Base-by-base conservation (phyloP, 2,329 filamentous ascomycete genomes). In the Aspergillus fructus region DNA sequence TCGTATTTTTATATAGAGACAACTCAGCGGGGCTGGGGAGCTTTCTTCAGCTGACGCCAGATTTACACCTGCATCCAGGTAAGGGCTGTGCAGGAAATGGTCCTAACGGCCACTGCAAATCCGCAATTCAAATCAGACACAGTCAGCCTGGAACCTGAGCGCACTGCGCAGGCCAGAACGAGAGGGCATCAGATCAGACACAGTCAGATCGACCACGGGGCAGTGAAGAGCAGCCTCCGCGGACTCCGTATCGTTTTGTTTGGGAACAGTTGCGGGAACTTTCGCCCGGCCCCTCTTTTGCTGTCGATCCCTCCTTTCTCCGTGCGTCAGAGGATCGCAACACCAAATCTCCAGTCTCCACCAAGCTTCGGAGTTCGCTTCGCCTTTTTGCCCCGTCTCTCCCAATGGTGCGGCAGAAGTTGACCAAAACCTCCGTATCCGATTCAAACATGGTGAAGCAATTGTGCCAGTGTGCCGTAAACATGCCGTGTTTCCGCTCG, bases 291-390 rank as follows among this genome's bases (percentile, higher is more conserved):
- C 41, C 50, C 50, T 53, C 50, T 43, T 39, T 39, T n/a, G 15
- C 11, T 19, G 50, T 53, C 50, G 50, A 53, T 53, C 50, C 13
- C 40, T 53, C 19, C 33, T 48, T 37, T 17, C 40, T 42, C 40
- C 40, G 40, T 42, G 40, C n/a, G 40, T 19, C n/a, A 34, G 27
- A 30, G 30, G 37, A 41, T 41, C 7, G 34, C 37, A 42, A 3
- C 34, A 8, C 27, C 27, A 30, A 30, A 30, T 30, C 27, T 30
- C 37, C 39, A 13, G 21, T 37, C 50, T 46, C 50, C 50, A 53
- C 50, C 50, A 27, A 39, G 27, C 30, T 43, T 45, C n/a, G n/a
- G 40, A 5, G 23, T 42, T 5, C 1, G 34, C 11, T 12, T 7
- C 34, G 9, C 34, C 12, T 37, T n/a, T 37, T 37, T 33, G 45